phyloP scores from a whole-genome alignment of 2,329 filamentous ascomycete genomes.

The Ophiocordyceps australis region DNA sequence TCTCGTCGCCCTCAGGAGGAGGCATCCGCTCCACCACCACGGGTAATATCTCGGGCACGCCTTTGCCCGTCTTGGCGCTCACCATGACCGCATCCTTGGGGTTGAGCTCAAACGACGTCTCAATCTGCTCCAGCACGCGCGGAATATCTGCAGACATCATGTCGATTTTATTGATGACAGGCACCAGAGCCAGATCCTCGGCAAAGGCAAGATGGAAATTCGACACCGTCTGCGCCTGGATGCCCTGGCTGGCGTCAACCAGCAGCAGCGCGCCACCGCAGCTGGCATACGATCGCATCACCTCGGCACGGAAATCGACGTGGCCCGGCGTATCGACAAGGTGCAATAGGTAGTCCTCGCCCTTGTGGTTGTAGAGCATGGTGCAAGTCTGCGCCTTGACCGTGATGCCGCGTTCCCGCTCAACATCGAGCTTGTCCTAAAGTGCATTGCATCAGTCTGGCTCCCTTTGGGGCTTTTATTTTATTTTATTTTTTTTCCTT shows the following conservation, averaged over 20 bases:
- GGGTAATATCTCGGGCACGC: conserved; percentile 69
- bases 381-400: conserved; percentile 98
- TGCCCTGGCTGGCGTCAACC: conserved; percentile 89
- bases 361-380: conserved; percentile 84
- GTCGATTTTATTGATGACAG: conserved; percentile 94
- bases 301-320: conserved; percentile 93
- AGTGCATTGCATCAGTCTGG: conserved; percentile 3
- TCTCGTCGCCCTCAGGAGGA: conserved; percentile 54
- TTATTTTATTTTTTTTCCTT: too few relatives aligned
- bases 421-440: conserved; percentile 82
- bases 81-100: conserved; percentile 52
- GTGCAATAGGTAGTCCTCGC: conserved; percentile 81
- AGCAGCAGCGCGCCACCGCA: conserved; percentile 85
- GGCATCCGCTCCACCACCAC: conserved; percentile 75
- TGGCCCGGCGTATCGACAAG: conserved; percentile 94
- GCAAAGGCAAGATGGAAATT: conserved; percentile 98
- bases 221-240: conserved; percentile 94
- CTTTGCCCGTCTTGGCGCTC: conserved; percentile 85
- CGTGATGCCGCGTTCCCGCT: conserved; percentile 88
- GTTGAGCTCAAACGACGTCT: conserved; percentile 74
- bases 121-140: conserved; percentile 71
- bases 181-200: conserved; percentile 70
- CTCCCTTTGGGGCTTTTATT: background rate
- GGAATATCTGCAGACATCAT: conserved; percentile 77
- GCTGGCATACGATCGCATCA: conserved; percentile 87